Evolutionary conservation across 2,329 filamentous ascomycete genomes (phyloP), one percentile per base, ranked within the genome.

Genomic region (Epichloe amarillans): DNA sequence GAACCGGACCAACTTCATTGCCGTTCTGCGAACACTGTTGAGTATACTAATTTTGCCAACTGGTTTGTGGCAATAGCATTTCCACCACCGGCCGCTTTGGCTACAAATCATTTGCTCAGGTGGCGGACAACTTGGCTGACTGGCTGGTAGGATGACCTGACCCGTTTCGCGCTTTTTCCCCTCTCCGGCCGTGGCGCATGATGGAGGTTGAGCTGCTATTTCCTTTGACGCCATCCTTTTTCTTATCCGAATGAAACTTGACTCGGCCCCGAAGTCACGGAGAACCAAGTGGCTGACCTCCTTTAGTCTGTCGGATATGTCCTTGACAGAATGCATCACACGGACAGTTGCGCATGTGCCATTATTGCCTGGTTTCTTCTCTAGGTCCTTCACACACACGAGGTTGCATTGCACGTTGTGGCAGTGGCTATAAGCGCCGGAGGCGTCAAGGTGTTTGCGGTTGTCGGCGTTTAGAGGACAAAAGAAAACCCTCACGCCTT

Each of bases 261-360:
- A 46, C 36, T 52, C 50, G 50, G 50, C 39, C 30, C 50, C 50
- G 50, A 52, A 49, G 42, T 19, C 46, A 49, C 23, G 50, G 46
- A 42, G 35, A 19, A 26, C 43, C 30, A 39, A 39, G 36, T 42
- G 39, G 21, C 30, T 11, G 30, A 11, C 30, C 19, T 35, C 19
- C 15, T 21, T 36, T 17, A 7, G 15, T 17, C 21, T 30, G n/a
- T 30, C 12, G 21, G 40, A 33, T 26, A 40, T 33, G 42, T 21
- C 48, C 12, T 21, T 30, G 21, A 4, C 30, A 39, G 11, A 38
- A 46, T 21, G 11, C 48, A 40, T 46, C 36, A 33, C 36, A 19
- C 37, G 23, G 5, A 8, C 41, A 43, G 26, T 23, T 38, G 41
- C 49, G 30, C 49, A 46, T 50, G 42, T 50, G 42, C 23, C 23